These are phyloP conservation scores for Truncatella angustata DNA, from an alignment of 2,329 filamentous ascomycete species.

Conservation along the genomic window DNA sequence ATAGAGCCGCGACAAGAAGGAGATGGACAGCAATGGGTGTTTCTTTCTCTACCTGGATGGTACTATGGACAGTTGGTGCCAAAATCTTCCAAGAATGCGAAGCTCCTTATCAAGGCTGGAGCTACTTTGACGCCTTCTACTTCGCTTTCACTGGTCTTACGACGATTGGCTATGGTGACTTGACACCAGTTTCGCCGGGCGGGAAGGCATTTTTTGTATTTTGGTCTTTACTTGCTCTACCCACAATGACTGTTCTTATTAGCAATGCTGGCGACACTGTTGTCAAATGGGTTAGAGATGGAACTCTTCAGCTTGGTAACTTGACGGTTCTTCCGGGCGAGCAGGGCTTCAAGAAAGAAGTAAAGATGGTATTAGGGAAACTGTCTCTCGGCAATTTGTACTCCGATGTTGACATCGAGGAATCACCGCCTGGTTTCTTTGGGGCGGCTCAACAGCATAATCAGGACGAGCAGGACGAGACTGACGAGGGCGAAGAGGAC, in stretches of 20 bases:
- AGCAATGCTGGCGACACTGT: constrained; percentile 83
- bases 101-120: constrained; percentile 56
- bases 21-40: constrained; percentile 72
- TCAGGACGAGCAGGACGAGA: constrained; percentile 19
- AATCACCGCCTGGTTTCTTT: constrained; percentile 40
- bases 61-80: constrained; percentile 80
- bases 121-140: constrained; percentile 80
- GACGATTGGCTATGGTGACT: constrained; percentile 85
- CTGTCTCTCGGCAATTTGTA: constrained; percentile 45
- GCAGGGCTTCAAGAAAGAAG: constrained; percentile 41
- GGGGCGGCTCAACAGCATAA: constrained; percentile 28
- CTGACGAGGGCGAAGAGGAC: constrained; percentile 18
- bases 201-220: constrained; percentile 90
- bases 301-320: constrained; percentile 54
- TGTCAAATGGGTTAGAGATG: constrained; percentile 58
- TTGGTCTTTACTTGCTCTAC: constrained; percentile 82
- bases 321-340: constrained; percentile 62
- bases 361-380: constrained; percentile 41
- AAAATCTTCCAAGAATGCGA: constrained; percentile 64
- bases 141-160: constrained; percentile 81
- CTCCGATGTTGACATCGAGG: constrained; percentile 31
- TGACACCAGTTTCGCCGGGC: constrained; percentile 72
- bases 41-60: constrained; percentile 65
- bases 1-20: constrained; percentile 60
- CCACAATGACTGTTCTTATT: constrained; percentile 84